These are phyloP conservation scores for Dactylellina haptotyla DNA, from an alignment of 2,329 filamentous ascomycete species.

Conservation along the genomic window DNA sequence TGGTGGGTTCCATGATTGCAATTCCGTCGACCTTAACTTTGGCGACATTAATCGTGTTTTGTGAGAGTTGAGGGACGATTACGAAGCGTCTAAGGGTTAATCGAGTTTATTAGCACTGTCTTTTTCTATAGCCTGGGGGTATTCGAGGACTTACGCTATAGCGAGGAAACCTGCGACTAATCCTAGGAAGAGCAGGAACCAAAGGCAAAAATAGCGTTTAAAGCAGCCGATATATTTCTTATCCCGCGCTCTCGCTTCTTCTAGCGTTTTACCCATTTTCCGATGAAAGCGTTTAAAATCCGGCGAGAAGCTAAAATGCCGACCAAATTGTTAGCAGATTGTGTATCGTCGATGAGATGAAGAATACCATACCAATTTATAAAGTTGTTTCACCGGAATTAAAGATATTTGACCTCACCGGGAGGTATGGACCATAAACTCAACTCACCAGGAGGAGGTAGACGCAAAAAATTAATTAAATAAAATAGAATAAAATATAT, in stretches of 20 bases:
- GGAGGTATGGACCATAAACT: constrained; percentile 1
- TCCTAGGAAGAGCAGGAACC: constrained; percentile 66
- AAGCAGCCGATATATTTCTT: constrained; percentile 64
- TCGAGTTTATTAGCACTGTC: not conserved
- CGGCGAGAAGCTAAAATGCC: not conserved
- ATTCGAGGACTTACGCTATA: too few relatives aligned
- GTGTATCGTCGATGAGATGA: too few relatives aligned
- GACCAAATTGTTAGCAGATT: not conserved
- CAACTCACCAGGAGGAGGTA: constrained; percentile 19
- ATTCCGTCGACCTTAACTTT: constrained; percentile 67
- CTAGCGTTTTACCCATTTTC: constrained; percentile 8
- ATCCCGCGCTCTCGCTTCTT: constrained; percentile 10
- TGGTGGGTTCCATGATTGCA: constrained; percentile 64
- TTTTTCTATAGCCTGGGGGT: too few relatives aligned
- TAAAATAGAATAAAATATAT: not conserved
- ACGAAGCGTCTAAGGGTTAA: constrained; percentile 66
- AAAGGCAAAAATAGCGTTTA: constrained; percentile 71
- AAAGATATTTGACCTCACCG: not conserved
- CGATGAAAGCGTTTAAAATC: not conserved
- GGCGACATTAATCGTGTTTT: constrained; percentile 68
- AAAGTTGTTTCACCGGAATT: not conserved
- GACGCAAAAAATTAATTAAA: not conserved
- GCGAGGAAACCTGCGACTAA: constrained; percentile 69
- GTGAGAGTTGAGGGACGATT: constrained; percentile 68
- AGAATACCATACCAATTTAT: not conserved